A percentile compares a stretch with the other conserved stretches of the same genome.
Conservation (phyloP, 805 yeast genomes). For the Naumovozyma baii region DNA sequence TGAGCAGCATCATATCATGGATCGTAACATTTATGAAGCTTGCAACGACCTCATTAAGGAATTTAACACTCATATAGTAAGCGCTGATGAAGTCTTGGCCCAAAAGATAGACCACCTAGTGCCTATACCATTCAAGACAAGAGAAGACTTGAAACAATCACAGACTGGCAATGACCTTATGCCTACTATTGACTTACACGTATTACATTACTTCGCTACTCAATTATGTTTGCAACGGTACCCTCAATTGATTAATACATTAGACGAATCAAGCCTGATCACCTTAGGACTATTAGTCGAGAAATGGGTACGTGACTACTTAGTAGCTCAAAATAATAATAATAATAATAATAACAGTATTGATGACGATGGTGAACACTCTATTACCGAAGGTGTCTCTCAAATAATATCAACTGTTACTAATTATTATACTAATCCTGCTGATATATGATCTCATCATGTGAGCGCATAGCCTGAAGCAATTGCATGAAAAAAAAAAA, state of each 20-base stretch:
- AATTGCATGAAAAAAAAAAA: too few species aligned
- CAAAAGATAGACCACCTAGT: constrained; percentile 19
- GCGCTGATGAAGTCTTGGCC: constrained; percentile 28
- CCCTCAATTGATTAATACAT: constrained; percentile 19
- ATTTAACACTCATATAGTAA: constrained; percentile 17
- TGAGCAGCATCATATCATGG: constrained; percentile 13
- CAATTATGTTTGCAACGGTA: constrained; percentile 24
- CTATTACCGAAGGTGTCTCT: constrained; percentile 14
- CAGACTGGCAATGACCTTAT: constrained; percentile 20
- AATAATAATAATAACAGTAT: not conserved
- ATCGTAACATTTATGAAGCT: constrained; percentile 25
- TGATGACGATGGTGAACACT: constrained; percentile 2
- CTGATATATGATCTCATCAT: constrained; percentile 18
- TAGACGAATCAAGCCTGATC: constrained; percentile 33
- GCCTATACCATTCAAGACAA: constrained; percentile 26
- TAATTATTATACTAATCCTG: constrained; percentile 21
- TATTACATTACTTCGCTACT: constrained; percentile 31
- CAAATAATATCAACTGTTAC: constrained; percentile 16
- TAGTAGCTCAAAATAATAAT: constrained; percentile 6
- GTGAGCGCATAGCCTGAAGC: too few species aligned
- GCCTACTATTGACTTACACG: constrained; percentile 27
- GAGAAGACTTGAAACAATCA: constrained; percentile 21
- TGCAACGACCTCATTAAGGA: constrained; percentile 22
- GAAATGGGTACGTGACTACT: constrained; percentile 30
- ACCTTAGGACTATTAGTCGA: constrained; percentile 32